Evolutionary conservation across 805 yeast species (phyloP).

Genomic region (Candida lessepsii): DNA sequence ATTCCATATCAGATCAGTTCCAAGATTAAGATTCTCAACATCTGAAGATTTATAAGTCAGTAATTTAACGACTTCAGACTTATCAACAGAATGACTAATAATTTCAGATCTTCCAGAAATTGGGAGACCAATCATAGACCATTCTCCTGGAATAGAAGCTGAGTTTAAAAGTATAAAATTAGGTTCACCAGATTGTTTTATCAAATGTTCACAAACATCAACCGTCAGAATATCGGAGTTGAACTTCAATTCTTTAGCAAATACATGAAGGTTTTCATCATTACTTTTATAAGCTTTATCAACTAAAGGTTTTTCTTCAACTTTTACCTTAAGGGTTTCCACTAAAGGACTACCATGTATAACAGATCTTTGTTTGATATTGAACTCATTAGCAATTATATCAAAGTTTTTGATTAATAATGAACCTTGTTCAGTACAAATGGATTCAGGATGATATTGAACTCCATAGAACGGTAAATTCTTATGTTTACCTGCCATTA

Average conservation of each 20-base stretch:
- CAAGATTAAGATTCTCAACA: constrained; percentile 1
- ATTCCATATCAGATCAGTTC: constrained; percentile 43
- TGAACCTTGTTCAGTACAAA: constrained; percentile 73
- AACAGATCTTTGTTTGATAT: constrained; percentile 19
- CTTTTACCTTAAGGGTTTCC: constrained; percentile 7
- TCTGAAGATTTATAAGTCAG: constrained; percentile 28
- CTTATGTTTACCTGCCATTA: constrained; percentile 79
- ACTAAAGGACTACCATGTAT: neutral
- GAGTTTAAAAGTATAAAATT: constrained; percentile 69
- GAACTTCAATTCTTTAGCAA: constrained; percentile 17
- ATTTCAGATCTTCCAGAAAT: constrained; percentile 41
- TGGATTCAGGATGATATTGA: constrained; percentile 96
- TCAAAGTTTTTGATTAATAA: constrained; percentile 63
- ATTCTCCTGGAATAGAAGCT: constrained; percentile 80
- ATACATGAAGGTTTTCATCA: constrained; percentile 7
- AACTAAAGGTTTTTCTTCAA: constrained; percentile 10
- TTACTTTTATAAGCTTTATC: constrained; percentile 5
- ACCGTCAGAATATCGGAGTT: constrained; percentile 29
- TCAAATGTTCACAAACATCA: constrained; percentile 52
- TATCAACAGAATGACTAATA: constrained; percentile 62
- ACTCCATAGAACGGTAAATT: constrained; percentile 80
- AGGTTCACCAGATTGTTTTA: constrained; percentile 21
- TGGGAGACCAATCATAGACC: constrained; percentile 85
- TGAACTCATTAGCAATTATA: constrained; percentile 40
- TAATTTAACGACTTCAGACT: constrained; percentile 20